Base-by-base conservation (phyloP, 2,329 filamentous ascomycete species). In the Blastomyces percursus region DNA sequence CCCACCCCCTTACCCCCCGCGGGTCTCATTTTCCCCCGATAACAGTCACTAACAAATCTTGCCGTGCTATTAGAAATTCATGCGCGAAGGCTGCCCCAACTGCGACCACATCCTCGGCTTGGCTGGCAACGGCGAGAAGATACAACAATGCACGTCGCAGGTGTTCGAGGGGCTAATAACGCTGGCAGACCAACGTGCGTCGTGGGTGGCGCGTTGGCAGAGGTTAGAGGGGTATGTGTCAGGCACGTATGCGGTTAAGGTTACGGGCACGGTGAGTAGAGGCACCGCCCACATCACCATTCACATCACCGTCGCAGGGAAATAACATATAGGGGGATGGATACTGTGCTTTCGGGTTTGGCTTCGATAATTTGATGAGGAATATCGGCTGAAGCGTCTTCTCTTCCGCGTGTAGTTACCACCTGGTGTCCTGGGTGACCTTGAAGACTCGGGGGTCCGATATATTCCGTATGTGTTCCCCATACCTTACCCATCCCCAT, bases 201-300 rank as follows among this genome's bases (percentile, higher is more conserved):
- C 90, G 71, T 99, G 94, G 94, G 90, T 97, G 58, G 92, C 93
- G n/a, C 90, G 90, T 73, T 97, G 92, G 88, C 91, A 97, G 81
- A 85, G 94, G 9, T 78, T 99, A 64, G 90, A 96, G 73, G 85
- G 85, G 62, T 97, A 96, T 75, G 88, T 94, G 60, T 84, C 86
- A 19, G 94, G 94, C 61, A 86, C 95, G 63, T 99, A 99, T 78
- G 94, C 94, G 21, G 89, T 91, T 62, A 96, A 97, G 79, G 94
- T 99, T 30, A 91, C 89, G 40, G 94, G 94, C 21, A 85, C 90
- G 65, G 81, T 84, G 67, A 75, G 81, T 76, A 54, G 40, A 35
- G 32, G 11, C 8, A 11, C 32, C 27, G 4, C 2, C 4, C 32
- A 35, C 8, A 35, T 6, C 32, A 35, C 32, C 32, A 35, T 35